Percentiles rank a stretch among this genome's conserved stretches.
These are phyloP conservation scores for Fusarium sp. DNA, from an alignment of 2,329 filamentous ascomycete genomes.

Conservation along the genomic window DNA sequence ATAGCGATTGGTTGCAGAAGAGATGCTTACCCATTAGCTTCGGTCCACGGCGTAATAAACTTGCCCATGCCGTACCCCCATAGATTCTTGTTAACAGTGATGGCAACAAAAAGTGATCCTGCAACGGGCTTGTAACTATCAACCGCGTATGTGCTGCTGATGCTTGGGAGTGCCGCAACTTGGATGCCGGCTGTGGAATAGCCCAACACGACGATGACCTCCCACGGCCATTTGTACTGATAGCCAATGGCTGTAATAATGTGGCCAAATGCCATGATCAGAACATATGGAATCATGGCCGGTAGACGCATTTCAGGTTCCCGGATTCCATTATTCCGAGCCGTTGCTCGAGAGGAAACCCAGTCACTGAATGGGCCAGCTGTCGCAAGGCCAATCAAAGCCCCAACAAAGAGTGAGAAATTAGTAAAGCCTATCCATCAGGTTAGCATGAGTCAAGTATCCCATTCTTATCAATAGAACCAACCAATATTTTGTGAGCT, in stretches of 20 bases:
- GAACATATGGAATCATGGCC: neutral
- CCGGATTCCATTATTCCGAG: slow-evolving; percentile 56
- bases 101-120: slow-evolving; percentile 18
- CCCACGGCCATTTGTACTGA: slow-evolving; percentile 59
- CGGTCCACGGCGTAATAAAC: slow-evolving; percentile 19
- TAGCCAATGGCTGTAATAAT: slow-evolving; percentile 51
- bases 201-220: slow-evolving; percentile 59
- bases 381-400: slow-evolving; percentile 52
- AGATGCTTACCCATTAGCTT: slow-evolving; percentile 4
- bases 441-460: neutral
- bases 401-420: slow-evolving; percentile 56
- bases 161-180: slow-evolving; percentile 64
- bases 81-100: slow-evolving; percentile 23
- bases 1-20: neutral
- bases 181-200: slow-evolving; percentile 51
- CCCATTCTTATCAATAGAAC: neutral
- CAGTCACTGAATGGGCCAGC: slow-evolving; percentile 58
- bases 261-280: slow-evolving; percentile 49
- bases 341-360: slow-evolving; percentile 52
- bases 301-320: slow-evolving; percentile 60
- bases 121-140: slow-evolving; percentile 66
- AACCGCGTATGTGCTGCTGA: slow-evolving; percentile 68
- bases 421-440: slow-evolving; percentile 56
- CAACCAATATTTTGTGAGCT: slow-evolving; percentile 11
- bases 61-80: slow-evolving; percentile 21